Base-by-base conservation (phyloP, 2,329 filamentous ascomycete genomes). In the Ophiostoma perfectum region DNA sequence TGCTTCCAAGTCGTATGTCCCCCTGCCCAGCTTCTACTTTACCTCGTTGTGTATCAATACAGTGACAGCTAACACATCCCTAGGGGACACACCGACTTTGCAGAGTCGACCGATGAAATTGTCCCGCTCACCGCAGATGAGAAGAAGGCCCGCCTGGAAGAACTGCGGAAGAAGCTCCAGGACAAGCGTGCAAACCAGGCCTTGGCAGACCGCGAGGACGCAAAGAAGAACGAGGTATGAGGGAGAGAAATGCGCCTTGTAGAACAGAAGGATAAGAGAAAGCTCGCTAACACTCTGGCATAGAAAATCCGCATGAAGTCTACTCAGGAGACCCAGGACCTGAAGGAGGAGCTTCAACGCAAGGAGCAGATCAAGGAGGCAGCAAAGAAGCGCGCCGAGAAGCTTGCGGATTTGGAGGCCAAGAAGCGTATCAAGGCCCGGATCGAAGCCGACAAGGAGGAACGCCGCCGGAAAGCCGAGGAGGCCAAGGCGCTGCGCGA, bases 311-410 rank as follows among this genome's bases (percentile, higher is more conserved):
- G 92, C 67, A 85, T 89, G 77, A 99, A 98, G 82, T 88, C 91
- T 66, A 97, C 93, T 69, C 93, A 91, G 75, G 94, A 99, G 76
- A 84, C 85, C 0, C 92, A 97, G 73, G 93, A 97, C 71, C 82
- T 89, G 70, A 97, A 97, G 80, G 95, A 99, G 77, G 91, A 96
- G 71, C 83, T 98, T 27, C 83, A 88, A 74, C 89, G 89, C 75
- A 95, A 96, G 77, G 91, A 98, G 80, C 92, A 92, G 76, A 86
- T 97, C 76, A 97, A 97, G 79, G 92, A 97, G 74, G 93, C 92
- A 0, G 89, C 89, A 66, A 86, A 88, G 74, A 97, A 97, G 82
- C 88, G 89, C 67, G 86, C 89, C 75, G 95, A 99, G 81, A 97
- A 97, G 81, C 81, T 86, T 58, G 92, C 90, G 16, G 95, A 98